Evolutionary conservation across 2,329 filamentous ascomycete species (phyloP).

Genomic region (Lasiodiplodia sp.): DNA sequence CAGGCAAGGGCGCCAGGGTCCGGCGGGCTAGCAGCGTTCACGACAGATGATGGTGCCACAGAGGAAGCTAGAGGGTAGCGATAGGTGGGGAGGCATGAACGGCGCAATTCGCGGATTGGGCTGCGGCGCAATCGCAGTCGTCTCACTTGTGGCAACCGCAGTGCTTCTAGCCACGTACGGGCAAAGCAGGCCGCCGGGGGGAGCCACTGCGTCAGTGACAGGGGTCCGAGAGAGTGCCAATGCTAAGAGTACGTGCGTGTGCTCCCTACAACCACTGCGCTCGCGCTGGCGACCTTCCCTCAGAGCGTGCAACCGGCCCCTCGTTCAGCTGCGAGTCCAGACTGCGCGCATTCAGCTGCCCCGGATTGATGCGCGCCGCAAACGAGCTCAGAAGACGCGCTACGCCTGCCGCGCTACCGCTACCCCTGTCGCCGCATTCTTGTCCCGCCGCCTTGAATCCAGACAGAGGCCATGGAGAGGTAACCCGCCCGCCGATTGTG

Average conservation of each 20-base stretch:
- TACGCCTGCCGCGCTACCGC: conserved; percentile 7
- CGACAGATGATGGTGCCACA: not conserved
- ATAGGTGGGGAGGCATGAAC: not conserved
- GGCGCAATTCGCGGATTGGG: not conserved
- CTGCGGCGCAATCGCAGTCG: not conserved
- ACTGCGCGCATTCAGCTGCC: conserved; percentile 6
- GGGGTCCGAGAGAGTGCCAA: no score
- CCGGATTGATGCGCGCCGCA: conserved; percentile 17
- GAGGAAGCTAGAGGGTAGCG: not conserved
- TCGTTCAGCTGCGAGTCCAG: not conserved
- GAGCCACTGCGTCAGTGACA: no score
- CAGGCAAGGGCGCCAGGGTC: not conserved
- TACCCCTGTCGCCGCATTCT: conserved; percentile 20
- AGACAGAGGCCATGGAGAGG: conserved; percentile 23
- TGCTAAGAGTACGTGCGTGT: conserved; percentile 3
- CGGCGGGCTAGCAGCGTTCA: not conserved
- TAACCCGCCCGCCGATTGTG: conserved; percentile 19
- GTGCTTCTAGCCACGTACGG: conserved; percentile 12
- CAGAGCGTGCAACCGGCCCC: not conserved
- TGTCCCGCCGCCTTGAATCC: conserved; percentile 23
- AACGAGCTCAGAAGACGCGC: conserved; percentile 2
- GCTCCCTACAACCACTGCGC: conserved; percentile 17
- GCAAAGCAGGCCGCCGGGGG: conserved; percentile 1
- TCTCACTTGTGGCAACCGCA: conserved; percentile 13
- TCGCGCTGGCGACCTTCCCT: conserved; percentile 1